These are phyloP conservation scores for Lizonia empirigonia DNA, from an alignment of 2,329 filamentous ascomycete genomes.

Conservation along the genomic window DNA sequence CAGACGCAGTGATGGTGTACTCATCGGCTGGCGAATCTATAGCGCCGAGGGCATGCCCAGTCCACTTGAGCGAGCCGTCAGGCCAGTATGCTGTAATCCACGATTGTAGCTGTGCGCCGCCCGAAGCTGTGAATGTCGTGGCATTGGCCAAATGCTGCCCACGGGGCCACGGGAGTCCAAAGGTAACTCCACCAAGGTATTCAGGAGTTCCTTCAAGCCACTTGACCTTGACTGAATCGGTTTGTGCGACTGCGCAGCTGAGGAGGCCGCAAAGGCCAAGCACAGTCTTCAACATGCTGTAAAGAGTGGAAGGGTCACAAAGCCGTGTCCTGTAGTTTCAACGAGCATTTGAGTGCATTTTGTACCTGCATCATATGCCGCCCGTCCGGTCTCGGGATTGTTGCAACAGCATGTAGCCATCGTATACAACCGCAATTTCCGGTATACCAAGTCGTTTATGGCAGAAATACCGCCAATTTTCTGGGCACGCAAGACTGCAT, in stretches of 20 bases:
- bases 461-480: constrained; percentile 16
- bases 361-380: constrained; percentile 11
- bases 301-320: constrained; percentile 11
- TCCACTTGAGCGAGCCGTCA: constrained; percentile 67
- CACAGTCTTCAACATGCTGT: constrained; percentile 23
- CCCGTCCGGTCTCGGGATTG: constrained; percentile 7
- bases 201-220: constrained; percentile 39
- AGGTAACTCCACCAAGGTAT: constrained; percentile 44
- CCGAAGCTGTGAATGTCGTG: constrained; percentile 43
- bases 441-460: constrained; percentile 21
- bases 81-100: constrained; percentile 66
- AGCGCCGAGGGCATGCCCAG: constrained; percentile 60
- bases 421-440: constrained; percentile 17
- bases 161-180: constrained; percentile 49
- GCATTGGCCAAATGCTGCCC: constrained; percentile 46
- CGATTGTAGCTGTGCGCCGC: constrained; percentile 52
- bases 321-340: constrained; percentile 2
- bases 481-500: constrained; percentile 20
- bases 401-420: constrained; percentile 18
- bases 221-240: constrained; percentile 34
- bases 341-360: constrained; percentile 5
- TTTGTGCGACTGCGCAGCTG: constrained; percentile 22
- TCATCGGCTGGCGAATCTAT: constrained; percentile 49
- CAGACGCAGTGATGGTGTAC: constrained; percentile 52
- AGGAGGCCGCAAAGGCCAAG: constrained; percentile 25